These are phyloP conservation scores for Adenanthera pavonina DNA, from an alignment of 306 rosid genomes.

Conservation along the genomic window DNA sequence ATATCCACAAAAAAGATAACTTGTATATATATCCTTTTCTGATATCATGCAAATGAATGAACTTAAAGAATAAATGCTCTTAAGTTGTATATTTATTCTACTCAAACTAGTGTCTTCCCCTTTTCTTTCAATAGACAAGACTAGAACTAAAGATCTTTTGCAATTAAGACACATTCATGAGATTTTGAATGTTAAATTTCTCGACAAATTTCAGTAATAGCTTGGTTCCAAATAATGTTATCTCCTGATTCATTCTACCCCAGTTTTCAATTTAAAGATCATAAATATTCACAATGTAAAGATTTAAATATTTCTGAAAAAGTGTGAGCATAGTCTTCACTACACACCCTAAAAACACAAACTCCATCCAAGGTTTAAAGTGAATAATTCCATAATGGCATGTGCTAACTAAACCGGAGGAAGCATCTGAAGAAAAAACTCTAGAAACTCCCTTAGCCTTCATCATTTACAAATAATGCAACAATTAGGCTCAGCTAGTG, in stretches of 20 bases:
- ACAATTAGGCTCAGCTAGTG: too few species aligned
- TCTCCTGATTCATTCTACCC: not conserved
- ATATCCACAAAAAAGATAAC: not conserved
- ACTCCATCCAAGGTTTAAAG: not conserved
- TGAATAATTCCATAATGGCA: not conserved
- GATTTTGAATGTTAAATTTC: not conserved
- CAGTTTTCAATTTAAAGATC: not conserved
- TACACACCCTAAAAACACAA: constrained; percentile 1
- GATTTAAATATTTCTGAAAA: constrained; percentile 25
- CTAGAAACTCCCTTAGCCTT: too few species aligned
- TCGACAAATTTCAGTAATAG: not conserved
- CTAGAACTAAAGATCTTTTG: not conserved
- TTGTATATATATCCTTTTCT: not conserved
- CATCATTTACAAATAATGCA: too few species aligned
- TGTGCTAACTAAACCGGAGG: not conserved
- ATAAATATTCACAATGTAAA: not conserved
- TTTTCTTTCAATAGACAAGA: not conserved
- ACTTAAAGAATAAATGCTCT: not conserved
- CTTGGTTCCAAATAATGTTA: constrained; percentile 22
- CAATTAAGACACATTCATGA: not conserved
- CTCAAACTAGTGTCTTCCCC: not conserved
- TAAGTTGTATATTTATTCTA: not conserved
- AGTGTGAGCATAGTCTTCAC: not conserved
- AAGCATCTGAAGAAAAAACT: too few species aligned
- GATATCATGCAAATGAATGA: not conserved